Evolutionary conservation across 208 protist genomes (phyloP).

Genomic region (Crithidia fasciculata): DNA sequence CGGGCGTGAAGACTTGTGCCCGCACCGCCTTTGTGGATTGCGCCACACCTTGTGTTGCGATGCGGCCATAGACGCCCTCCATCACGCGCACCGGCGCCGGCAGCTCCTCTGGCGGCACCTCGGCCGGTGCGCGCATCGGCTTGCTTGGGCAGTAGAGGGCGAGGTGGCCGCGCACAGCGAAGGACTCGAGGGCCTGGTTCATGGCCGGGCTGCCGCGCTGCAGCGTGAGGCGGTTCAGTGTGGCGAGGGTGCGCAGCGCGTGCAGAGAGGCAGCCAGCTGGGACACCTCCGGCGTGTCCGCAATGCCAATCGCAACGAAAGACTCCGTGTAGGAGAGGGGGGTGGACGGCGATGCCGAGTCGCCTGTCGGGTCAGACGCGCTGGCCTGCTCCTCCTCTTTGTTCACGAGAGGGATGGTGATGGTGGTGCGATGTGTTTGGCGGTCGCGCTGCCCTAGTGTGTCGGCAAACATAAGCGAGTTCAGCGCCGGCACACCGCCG

Average conservation of each 20-base stretch:
- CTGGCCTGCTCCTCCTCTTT: background rate
- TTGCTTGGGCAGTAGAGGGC: conserved; percentile 5
- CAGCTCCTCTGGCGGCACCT: conserved; percentile 10
- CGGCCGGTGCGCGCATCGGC: conserved; percentile 12
- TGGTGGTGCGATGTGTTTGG: conserved; percentile 71
- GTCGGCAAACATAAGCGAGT: conserved; percentile 67
- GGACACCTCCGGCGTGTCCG: conserved; percentile 46
- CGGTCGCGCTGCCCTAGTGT: conserved; percentile 61
- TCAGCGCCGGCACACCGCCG: background rate
- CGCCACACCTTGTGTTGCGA: conserved; percentile 6
- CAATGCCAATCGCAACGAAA: conserved; percentile 85
- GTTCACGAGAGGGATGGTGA: conserved; percentile 60
- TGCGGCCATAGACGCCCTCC: conserved; percentile 32
- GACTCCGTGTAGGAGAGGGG: conserved; percentile 27
- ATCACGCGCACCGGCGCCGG: conserved; percentile 31
- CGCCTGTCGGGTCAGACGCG: background rate
- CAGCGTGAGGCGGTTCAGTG: conserved; percentile 43
- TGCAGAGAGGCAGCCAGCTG: conserved; percentile 79
- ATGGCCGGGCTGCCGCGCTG: conserved; percentile 2
- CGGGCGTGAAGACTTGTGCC: conserved; percentile 15
- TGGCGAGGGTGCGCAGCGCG: conserved; percentile 55
- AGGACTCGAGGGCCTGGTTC: conserved; percentile 23
- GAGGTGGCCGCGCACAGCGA: conserved; percentile 13
- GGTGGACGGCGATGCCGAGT: background rate
- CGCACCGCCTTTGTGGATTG: background rate